Evolutionary conservation across 2,329 filamentous ascomycete species (phyloP).

Genomic region (Curvularia spicifera): DNA sequence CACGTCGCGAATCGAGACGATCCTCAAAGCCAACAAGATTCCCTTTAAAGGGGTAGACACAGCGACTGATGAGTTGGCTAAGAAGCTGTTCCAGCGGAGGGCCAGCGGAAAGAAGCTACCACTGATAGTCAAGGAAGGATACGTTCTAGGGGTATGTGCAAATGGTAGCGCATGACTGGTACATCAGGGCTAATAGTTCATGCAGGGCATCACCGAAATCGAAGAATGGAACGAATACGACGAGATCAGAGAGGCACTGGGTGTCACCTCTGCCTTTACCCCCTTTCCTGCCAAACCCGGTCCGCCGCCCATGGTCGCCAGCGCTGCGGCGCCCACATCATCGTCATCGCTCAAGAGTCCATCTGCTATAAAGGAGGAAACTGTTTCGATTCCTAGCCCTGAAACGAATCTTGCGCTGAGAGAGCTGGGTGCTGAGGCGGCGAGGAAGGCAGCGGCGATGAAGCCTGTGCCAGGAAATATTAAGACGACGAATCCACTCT

Average conservation of each 20-base stretch:
- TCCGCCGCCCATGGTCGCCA: conserved; percentile 12
- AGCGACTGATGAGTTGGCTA: conserved; percentile 85
- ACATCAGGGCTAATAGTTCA: conserved; percentile 9
- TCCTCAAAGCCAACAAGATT: conserved; percentile 91
- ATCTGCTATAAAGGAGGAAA: conserved; percentile 32
- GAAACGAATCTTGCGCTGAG: conserved; percentile 48
- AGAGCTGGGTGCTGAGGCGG: conserved; percentile 47
- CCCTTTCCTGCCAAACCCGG: conserved; percentile 42
- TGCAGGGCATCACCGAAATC: conserved; percentile 86
- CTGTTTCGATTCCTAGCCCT: conserved; percentile 26
- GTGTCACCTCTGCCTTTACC: conserved; percentile 44
- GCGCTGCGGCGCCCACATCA: conserved; percentile 15
- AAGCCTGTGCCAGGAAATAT: conserved; percentile 42
- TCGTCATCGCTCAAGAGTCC: conserved; percentile 11
- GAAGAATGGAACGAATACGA: conserved; percentile 99
- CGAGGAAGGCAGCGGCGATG: conserved; percentile 46
- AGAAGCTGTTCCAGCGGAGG: conserved; percentile 85
- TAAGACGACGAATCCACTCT: conserved; percentile 46
- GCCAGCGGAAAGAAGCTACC: conserved; percentile 88
- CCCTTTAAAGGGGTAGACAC: conserved; percentile 93
- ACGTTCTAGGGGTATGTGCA: conserved; percentile 79
- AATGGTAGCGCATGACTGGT: neutral
- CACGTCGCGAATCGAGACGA: conserved; percentile 93
- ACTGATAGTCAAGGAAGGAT: conserved; percentile 83
- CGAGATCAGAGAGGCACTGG: conserved; percentile 86